phyloP scores from a whole-genome alignment of 805 yeast species.

The Metschnikowia lunata region DNA sequence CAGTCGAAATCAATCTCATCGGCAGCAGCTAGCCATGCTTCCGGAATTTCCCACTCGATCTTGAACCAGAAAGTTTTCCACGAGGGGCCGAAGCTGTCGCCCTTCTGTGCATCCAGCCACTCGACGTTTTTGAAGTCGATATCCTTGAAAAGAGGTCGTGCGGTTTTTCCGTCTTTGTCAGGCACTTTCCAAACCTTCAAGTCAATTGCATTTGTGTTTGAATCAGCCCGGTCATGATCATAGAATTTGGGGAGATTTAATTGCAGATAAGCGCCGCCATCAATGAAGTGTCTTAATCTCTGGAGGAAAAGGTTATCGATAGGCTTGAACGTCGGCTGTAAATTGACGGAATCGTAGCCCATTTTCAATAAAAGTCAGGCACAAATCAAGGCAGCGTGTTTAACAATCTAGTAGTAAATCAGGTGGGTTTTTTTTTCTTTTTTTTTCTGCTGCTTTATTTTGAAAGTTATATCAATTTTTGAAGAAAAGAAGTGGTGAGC shows the following conservation, averaged over 20 bases:
- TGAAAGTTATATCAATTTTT: too few relatives aligned
- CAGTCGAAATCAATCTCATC: constrained; percentile 67
- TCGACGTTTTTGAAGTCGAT: constrained; percentile 45
- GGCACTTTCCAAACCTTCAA: constrained; percentile 73
- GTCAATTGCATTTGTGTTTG: constrained; percentile 41
- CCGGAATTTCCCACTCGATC: constrained; percentile 60
- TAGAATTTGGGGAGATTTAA: constrained; percentile 81
- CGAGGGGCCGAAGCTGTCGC: constrained; percentile 84
- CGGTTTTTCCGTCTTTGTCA: constrained; percentile 43
- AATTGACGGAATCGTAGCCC: constrained; percentile 20
- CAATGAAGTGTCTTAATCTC: constrained; percentile 72
- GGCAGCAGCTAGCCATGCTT: constrained; percentile 43
- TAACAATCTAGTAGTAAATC: too few relatives aligned
- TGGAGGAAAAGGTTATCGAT: constrained; percentile 68
- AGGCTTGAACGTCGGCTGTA: constrained; percentile 68
- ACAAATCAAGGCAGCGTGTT: too few relatives aligned
- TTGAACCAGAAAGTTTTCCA: constrained; percentile 98
- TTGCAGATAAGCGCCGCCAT: constrained; percentile 69
- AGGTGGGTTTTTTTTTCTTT: too few relatives aligned
- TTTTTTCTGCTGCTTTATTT: too few relatives aligned
- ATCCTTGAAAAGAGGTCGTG: constrained; percentile 60
- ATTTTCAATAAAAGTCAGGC: background rate
- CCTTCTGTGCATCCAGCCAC: constrained; percentile 58
- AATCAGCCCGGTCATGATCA: constrained; percentile 54
- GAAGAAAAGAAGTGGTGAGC: too few relatives aligned